These are phyloP conservation scores for Alternaria infectoria DNA, from an alignment of 2,329 filamentous ascomycete genomes.

Conservation along the genomic window DNA sequence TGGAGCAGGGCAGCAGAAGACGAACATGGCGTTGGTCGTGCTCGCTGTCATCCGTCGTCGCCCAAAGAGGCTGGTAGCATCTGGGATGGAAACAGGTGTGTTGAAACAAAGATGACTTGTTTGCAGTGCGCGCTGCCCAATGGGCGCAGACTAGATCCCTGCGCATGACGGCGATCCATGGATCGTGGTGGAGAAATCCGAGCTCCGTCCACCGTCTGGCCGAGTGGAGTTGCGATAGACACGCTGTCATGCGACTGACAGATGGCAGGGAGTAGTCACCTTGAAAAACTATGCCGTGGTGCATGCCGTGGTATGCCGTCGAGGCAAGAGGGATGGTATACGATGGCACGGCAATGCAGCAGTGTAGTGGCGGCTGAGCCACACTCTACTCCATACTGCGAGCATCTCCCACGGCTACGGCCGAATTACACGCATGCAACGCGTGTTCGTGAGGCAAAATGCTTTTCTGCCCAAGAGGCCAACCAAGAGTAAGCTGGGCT, in stretches of 20 bases:
- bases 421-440: conserved; percentile 23
- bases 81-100: conserved; percentile 26
- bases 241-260: conserved; percentile 18
- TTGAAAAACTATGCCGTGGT: not conserved
- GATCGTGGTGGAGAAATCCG: conserved; percentile 15
- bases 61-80: conserved; percentile 22
- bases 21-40: not conserved
- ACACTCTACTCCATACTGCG: conserved; percentile 4
- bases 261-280: conserved; percentile 4
- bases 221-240: conserved; percentile 16
- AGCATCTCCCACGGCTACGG: conserved; percentile 15
- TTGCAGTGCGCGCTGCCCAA: conserved; percentile 22
- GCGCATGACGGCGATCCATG: conserved; percentile 32
- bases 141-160: conserved; percentile 11
- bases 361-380: conserved; percentile 20
- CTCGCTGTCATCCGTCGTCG: conserved; percentile 24
- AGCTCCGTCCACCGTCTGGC: conserved; percentile 18
- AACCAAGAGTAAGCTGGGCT: conserved; percentile 15
- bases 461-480: conserved; percentile 16
- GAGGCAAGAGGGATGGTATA: not conserved
- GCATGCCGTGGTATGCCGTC: not conserved
- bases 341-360: conserved; percentile 6
- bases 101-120: conserved; percentile 36
- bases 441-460: conserved; percentile 28
- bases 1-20: not conserved